phyloP scores from a whole-genome alignment of 2,329 filamentous ascomycete genomes.

The Chalaropsis thielavioides region DNA sequence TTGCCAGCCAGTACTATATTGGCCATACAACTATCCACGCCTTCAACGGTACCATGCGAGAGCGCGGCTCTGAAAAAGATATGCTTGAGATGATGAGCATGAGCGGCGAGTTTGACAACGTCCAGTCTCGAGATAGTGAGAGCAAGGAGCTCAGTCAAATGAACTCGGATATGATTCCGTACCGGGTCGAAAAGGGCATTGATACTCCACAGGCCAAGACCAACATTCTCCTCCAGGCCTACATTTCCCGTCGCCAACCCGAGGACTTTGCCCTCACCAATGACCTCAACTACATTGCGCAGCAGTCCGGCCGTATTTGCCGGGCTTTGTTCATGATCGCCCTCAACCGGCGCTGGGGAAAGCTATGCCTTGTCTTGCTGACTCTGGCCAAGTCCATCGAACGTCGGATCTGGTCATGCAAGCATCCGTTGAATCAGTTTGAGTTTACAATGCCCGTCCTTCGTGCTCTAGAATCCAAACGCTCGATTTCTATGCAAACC shows the following conservation, averaged over 20 bases:
- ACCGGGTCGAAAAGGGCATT: constrained; percentile 34
- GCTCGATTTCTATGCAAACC: constrained; percentile 59
- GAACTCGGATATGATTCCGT: constrained; percentile 40
- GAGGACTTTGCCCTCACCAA: constrained; percentile 91
- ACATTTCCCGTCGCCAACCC: constrained; percentile 73
- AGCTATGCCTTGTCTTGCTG: constrained; percentile 81
- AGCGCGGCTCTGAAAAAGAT: constrained; percentile 75
- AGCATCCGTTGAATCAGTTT: constrained; percentile 91
- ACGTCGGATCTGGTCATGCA: constrained; percentile 85
- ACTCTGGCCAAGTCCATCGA: constrained; percentile 95
- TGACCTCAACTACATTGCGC: constrained; percentile 86
- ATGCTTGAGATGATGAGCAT: constrained; percentile 92
- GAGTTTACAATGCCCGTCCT: constrained; percentile 74
- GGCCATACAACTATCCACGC: constrained; percentile 86
- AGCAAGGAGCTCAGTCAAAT: constrained; percentile 71
- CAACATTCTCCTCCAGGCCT: constrained; percentile 85
- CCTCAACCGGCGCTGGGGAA: constrained; percentile 85
- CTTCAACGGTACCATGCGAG: constrained; percentile 90
- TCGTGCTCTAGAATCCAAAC: constrained; percentile 71
- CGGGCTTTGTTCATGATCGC: constrained; percentile 95
- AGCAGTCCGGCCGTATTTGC: constrained; percentile 89
- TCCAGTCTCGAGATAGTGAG: constrained; percentile 82
- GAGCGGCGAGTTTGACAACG: constrained; percentile 96
- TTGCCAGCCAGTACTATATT: constrained; percentile 95
- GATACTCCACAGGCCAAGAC: constrained; percentile 76